Conservation (phyloP, 352 stramenopile genomes). For the Phytophthora constricta region DNA sequence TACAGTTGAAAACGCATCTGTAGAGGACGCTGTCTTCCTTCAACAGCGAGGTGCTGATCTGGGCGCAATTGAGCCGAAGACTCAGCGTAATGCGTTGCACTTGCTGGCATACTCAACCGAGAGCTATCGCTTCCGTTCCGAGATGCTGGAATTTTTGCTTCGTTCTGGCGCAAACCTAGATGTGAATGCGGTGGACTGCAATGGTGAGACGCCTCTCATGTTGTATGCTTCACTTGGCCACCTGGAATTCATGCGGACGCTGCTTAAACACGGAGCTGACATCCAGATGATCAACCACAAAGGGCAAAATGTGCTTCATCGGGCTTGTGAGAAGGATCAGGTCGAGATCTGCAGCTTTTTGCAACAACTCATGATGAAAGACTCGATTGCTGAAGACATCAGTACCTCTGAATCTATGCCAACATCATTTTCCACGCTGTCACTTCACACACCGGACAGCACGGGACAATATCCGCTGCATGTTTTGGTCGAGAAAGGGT, state of each 20-base stretch:
- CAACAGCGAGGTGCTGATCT: constrained; percentile 52
- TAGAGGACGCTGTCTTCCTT: constrained; percentile 66
- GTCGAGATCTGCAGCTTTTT: constrained; percentile 59
- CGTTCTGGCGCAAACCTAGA: constrained; percentile 37
- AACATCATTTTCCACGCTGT: background rate
- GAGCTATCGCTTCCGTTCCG: constrained; percentile 44
- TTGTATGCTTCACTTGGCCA: constrained; percentile 59
- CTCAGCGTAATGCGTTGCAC: constrained; percentile 58
- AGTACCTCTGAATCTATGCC: constrained; percentile 6
- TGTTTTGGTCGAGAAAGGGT: constrained; percentile 47
- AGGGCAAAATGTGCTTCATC: constrained; percentile 61
- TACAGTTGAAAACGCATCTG: constrained; percentile 55
- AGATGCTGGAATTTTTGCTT: constrained; percentile 67
- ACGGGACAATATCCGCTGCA: constrained; percentile 54
- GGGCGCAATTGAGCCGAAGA: constrained; percentile 42
- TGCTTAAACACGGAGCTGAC: constrained; percentile 39
- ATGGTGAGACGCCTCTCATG: constrained; percentile 60
- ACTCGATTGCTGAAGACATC: constrained; percentile 17
- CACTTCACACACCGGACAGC: constrained; percentile 41
- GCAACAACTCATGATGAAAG: constrained; percentile 36
- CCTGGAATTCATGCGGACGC: constrained; percentile 48
- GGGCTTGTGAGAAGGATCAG: constrained; percentile 66
- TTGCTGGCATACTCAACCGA: constrained; percentile 66
- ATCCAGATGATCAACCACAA: constrained; percentile 34
- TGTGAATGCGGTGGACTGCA: constrained; percentile 47